phyloP scores from a whole-genome alignment of 108 stramenopile genomes.

The Pseudonitzschia pungens region DNA sequence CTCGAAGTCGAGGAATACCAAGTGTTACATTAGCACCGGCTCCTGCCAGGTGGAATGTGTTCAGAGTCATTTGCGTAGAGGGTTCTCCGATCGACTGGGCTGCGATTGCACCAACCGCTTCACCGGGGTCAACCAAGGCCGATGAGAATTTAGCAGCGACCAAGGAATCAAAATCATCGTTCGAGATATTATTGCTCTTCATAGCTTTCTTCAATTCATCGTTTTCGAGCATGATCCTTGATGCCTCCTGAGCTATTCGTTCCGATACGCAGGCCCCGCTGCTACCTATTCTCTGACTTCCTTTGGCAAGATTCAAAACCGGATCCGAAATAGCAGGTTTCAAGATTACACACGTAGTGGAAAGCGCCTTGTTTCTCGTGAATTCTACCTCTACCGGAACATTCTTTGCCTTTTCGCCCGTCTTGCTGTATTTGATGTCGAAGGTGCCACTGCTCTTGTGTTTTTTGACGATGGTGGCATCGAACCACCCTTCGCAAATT shows the following conservation, averaged over 20 bases:
- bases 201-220: conserved; percentile 55
- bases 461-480: conserved; percentile 64
- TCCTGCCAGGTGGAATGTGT: conserved; percentile 99
- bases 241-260: conserved; percentile 64
- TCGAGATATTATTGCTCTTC: conserved; percentile 52
- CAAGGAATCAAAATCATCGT: conserved; percentile 54
- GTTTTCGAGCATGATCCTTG: conserved; percentile 46
- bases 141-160: conserved; percentile 91
- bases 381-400: conserved; percentile 71
- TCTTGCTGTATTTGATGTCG: conserved; percentile 69
- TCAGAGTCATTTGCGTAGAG: conserved; percentile 99
- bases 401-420: conserved; percentile 47
- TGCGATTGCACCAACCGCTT: conserved; percentile 98
- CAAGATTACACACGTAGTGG: conserved; percentile 60
- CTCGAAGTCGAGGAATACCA: conserved; percentile 98
- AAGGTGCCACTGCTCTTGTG: conserved; percentile 37
- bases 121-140: conserved; percentile 94
- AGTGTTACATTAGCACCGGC: conserved; percentile 99
- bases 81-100: conserved; percentile 98
- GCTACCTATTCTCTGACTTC: conserved; percentile 68
- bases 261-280: conserved; percentile 88
- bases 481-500: conserved; percentile 84
- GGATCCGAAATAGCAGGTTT: conserved; percentile 76
- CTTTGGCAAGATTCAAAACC: conserved; percentile 51
- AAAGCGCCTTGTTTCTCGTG: conserved; percentile 47